Base-by-base conservation (phyloP, 805 yeast genomes). In the Priceomyces medius region DNA sequence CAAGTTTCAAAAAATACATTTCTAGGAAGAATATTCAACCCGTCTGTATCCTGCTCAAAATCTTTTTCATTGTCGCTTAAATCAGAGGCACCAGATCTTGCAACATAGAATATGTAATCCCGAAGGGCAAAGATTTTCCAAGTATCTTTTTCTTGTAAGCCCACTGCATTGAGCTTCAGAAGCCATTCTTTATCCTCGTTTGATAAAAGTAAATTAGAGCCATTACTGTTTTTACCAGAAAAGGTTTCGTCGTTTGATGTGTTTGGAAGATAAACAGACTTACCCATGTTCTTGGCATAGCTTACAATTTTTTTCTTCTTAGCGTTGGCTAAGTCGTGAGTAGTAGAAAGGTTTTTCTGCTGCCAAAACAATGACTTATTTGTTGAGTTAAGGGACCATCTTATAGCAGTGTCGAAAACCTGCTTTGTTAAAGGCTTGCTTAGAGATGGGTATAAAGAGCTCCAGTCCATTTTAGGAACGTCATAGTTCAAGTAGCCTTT, bases 41-140 rank as follows among this genome's bases (percentile, higher is more conserved):
- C 34, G 10, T 38, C 40, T 7, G 41, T 20, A 13, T 26, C 20
- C 2, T 34, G 41, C 14, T 12, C 12, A 38, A 42, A 42, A 8
- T 35, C 42, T 16, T 31, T 38, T 16, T 29, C 38, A 35, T 35
- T 10, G 12, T 40, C 39, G 9, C 21, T 17, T 2, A 21, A 18
- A 8, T 35, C 39, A n/a, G 34, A 35, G 12, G 20, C 13, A 7
- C n/a, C 24, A 13, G 47, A 45, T 37, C 74, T 67, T 1, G 85
- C 76, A 3, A 80, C 78, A 37, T 81, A 77, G 44, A 64, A 72
- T 7, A 90, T 74, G 50, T 88, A 85, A 20, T 82, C 82, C 42
- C 90, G 71, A 42, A 88, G 60, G 3, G 78, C 78, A 12, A 82
- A 81, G 9, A 91, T 63, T 58, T 90, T 91, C 97, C 97, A 91